phyloP scores from a whole-genome alignment of 176 grass and related monocot genomes.

The Zea luxurians region DNA sequence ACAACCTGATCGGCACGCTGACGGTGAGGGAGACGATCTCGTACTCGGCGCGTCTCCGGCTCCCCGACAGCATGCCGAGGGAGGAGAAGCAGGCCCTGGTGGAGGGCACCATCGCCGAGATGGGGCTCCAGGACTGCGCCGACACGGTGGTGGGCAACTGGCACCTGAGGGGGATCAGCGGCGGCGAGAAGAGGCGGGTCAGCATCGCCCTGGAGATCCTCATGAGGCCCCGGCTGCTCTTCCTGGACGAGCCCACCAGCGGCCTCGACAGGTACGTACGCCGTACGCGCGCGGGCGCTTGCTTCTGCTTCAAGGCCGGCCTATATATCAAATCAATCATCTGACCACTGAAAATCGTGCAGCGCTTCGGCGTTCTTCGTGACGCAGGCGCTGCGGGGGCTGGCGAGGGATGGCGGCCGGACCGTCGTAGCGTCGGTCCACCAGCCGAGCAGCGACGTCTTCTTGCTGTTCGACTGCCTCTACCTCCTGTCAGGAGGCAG shows the following conservation, averaged over 20 bases:
- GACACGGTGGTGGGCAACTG: constrained; percentile 92
- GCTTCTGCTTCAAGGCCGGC: too few species aligned
- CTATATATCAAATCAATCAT: not conserved
- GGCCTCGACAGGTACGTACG: constrained; percentile 84
- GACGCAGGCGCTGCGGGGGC: constrained; percentile 78
- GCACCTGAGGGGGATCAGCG: constrained; percentile 90
- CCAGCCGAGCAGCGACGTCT: constrained; percentile 97
- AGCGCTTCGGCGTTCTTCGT: constrained; percentile 98
- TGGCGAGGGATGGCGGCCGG: constrained; percentile 81
- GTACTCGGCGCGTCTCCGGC: constrained; percentile 77
- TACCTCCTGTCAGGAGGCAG: constrained; percentile 90
- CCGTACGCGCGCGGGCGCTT: too few species aligned
- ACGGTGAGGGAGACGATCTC: constrained; percentile 92
- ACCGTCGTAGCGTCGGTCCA: constrained; percentile 89
- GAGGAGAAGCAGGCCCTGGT: constrained; percentile 88
- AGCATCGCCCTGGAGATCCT: constrained; percentile 97
- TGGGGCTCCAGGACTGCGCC: constrained; percentile 98
- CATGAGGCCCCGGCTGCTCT: constrained; percentile 89
- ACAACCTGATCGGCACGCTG: constrained; percentile 88
- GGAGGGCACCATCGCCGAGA: constrained; percentile 89
- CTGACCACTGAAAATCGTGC: not conserved
- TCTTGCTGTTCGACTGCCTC: constrained; percentile 78
- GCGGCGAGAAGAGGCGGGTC: constrained; percentile 94
- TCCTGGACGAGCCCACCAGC: constrained; percentile 93
- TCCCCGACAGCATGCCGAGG: constrained; percentile 82